Base-by-base conservation (phyloP, 129 eudicot genomes). In the Sambucus nigra region DNA sequence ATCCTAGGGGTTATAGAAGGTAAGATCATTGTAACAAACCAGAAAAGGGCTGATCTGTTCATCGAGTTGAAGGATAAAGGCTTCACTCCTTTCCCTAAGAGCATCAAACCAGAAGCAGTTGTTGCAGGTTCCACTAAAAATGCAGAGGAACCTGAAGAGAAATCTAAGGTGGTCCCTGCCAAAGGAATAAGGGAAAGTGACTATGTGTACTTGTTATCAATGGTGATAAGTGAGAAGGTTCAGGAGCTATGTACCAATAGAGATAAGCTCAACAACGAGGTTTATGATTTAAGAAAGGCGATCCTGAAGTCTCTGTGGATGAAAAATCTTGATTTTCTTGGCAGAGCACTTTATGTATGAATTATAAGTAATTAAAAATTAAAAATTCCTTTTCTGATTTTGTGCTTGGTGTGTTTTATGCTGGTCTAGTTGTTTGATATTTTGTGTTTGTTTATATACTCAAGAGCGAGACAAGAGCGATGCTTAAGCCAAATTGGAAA, bases 181-280 rank as follows among this genome's bases (percentile, higher is more conserved):
- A 66, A 64, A 35, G 83, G 53, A 53, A 60, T 51, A 10, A 63
- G 63, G 38, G 70, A 74, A 31, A 68, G 80, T 35, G 94, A 91
- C 50, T 91, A 85, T 48, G 98, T 85, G 41, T 91, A 91, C 67
- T 73, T 91, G 65, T 74, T 91, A 27, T 70, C 80, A 8, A 73
- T 91, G 94, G 78, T 87, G 9, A 86, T 91, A 41, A 84, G 76
- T 60, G 95, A 91, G 75, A 91, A 75, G 68, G 78, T 85, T 59
- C 67, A 81, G 45, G 76, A 79, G 66, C 68, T 91, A 20, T 44
- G 66, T 57, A 55, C 51, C 22, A 83, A 91, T 39, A 79, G 73
- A 64, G 89, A 79, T 39, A 63, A 46, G 66, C 83, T 81, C 57
- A 57, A 46, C 32, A 70, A 51, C 6, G 86, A 78, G 35, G 75